Conservation (phyloP, 768 basidiomycete genomes). For the Trametes cinnabarina region DNA sequence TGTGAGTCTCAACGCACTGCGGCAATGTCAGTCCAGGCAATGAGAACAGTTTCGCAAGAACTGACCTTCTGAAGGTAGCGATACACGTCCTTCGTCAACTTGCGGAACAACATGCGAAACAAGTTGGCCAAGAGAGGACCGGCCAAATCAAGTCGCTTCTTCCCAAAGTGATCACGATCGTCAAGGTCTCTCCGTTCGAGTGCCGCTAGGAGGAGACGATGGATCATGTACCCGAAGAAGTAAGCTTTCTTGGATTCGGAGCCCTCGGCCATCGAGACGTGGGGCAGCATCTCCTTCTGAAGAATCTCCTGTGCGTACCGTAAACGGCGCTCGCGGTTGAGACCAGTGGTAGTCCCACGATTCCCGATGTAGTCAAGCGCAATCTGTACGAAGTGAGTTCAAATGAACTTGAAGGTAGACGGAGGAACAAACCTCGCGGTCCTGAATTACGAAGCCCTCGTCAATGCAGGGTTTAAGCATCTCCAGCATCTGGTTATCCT, state of each 20-base stretch:
- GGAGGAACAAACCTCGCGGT: constrained; percentile 67
- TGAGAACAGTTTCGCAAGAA: background rate
- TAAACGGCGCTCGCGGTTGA: constrained; percentile 88
- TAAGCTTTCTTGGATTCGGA: constrained; percentile 98
- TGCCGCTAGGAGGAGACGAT: constrained; percentile 89
- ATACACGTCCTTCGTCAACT: constrained; percentile 95
- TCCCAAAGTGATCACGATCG: constrained; percentile 99
- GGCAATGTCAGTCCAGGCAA: background rate
- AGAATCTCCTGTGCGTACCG: constrained; percentile 97
- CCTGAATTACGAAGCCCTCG: constrained; percentile 97
- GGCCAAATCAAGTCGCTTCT: constrained; percentile 94
- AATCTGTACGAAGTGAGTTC: constrained; percentile 37
- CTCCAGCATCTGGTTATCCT: constrained; percentile 94
- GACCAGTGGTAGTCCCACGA: constrained; percentile 91
- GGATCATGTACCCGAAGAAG: constrained; percentile 99
- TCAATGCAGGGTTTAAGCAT: constrained; percentile 99
- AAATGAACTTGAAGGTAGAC: constrained; percentile 9
- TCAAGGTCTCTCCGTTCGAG: constrained; percentile 93
- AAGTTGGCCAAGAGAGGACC: constrained; percentile 95
- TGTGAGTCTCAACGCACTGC: constrained; percentile 94
- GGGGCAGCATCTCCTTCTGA: constrained; percentile 98
- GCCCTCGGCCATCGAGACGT: constrained; percentile 93
- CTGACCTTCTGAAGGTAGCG: constrained; percentile 93
- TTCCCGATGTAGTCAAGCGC: constrained; percentile 98
- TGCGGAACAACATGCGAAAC: constrained; percentile 96